Evolutionary conservation across 805 yeast genomes (phyloP), one percentile per base, ranked within the genome.

Genomic region (Wickerhamiella qilinensis): DNA sequence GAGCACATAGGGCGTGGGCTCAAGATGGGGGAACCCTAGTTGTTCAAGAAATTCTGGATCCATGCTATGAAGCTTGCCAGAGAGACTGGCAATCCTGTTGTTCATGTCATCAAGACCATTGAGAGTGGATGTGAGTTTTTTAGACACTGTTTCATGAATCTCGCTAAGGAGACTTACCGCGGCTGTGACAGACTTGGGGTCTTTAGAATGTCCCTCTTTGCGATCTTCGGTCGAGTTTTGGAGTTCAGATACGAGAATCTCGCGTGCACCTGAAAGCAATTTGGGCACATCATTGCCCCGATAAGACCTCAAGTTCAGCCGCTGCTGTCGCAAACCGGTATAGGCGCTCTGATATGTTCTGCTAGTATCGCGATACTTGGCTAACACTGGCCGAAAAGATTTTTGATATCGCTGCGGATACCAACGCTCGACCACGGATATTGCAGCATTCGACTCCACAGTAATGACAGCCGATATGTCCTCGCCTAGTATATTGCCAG

Each of bases 361-460:
- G 17, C 25, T 31, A 14, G n/a, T n/a, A 21, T 12, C 20, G 20
- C 17, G 25, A 20, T 24, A 18, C 12, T 18, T 20, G 4, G 30
- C 11, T 2, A 16, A 15, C 19, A 30, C 17, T 18, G 22, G 33
- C 12, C 30, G 18, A 6, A 39, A 24, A 35, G 21, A 21, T 14
- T 24, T 20, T 17, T 34, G 34, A 18, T 19, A 25, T n/a, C 38
- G 20, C 34, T 39, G 38, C 3, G 41, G 41, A 29, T 24, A 39
- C 41, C 41, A 39, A 14, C 11, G 6, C 15, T 35, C 36, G 3
- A 15, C 21, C 3, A 39, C 6, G 4, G 19, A 20, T 4, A 33
- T 12, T 5, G 28, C 6, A 2, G 19, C 25, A 9, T 20, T 25
- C 3, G 16, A 14, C 28, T 38, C 41, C 2, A 29, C 29, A 8